Evolutionary conservation across 2,329 filamentous ascomycete species (phyloP), one percentile per base, ranked within the genome.

Genomic region (Apiospora marii): DNA sequence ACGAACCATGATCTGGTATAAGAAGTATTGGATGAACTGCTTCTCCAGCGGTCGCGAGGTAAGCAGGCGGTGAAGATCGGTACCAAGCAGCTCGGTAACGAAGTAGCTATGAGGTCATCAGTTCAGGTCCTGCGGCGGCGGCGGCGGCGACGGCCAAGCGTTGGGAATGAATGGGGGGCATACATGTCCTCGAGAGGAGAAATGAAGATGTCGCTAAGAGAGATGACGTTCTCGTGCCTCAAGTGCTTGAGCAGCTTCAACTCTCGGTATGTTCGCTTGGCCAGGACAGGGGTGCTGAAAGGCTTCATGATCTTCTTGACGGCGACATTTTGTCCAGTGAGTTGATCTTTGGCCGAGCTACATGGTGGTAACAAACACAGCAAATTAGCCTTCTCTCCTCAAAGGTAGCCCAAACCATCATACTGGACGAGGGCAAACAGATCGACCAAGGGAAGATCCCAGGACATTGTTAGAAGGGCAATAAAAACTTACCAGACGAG

Each of bases 251-350:
- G 88, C 75, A 99, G 90, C 88, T 98, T 99, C 82, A 99, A 87
- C 84, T 99, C 96, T 81, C 96, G 92, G 84, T 99, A 99, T 77
- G 96, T 99, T 82, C 96, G 91, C 88, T 99, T 99, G 73, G 96
- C 96, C 68, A 99, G 89, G 73, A 99, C 96, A 0, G 96, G 95
- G n/a, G 96, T 99, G 88, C 95, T 98, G 86, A 99, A 99, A 13
- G 96, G 96, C 88, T 98, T 99, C 96, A 99, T 98, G 82, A 99
- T 99, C 91, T 99, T 99, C 90, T 99, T 99, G 82, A 99, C 95
- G 73, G 96, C 96, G 74, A 99, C 96, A 84, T 95, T 95, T 84
- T 98, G 95, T 83, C 91, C 94, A 74, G 96, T 98, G 84, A 99
- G 94, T 87, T 98, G 95, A 84, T 99, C 96, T 85, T 95, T 96